phyloP scores from a whole-genome alignment of 768 basidiomycete genomes.

The Leucogyrophana mollusca region DNA sequence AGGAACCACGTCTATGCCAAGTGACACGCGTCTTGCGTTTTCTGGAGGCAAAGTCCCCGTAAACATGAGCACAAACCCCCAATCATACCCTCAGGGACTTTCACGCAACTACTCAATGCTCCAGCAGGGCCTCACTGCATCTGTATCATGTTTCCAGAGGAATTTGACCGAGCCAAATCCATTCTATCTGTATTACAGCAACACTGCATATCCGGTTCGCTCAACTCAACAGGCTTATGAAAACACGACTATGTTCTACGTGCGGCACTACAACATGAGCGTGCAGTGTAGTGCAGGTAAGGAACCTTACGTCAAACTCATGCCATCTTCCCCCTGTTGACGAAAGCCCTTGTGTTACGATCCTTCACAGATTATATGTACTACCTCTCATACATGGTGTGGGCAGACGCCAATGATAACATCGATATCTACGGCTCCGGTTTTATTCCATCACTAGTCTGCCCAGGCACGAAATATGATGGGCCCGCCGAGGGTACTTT shows the following conservation, averaged over 20 bases:
- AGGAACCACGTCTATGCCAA: not conserved
- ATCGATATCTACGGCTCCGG: not conserved
- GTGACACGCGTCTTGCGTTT: conserved; percentile 2
- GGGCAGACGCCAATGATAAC: not conserved
- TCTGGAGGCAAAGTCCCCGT: conserved; percentile 1
- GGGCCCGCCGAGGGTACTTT: not conserved
- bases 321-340: too few species aligned
- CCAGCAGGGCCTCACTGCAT: conserved; percentile 5
- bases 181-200: not conserved
- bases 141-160: not conserved
- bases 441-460: conserved; percentile 8
- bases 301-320: too few species aligned
- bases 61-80: not conserved
- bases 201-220: not conserved
- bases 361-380: too few species aligned
- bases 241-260: not conserved
- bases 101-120: not conserved
- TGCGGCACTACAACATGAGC: not conserved
- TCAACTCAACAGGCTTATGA: not conserved
- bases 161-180: not conserved
- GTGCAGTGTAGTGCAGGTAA: conserved; percentile 1
- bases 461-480: conserved; percentile 1
- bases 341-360: not conserved
- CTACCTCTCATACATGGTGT: not conserved
- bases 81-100: not conserved